These are phyloP conservation scores for Aspergillus biplanus DNA, from an alignment of 495 filamentous ascomycete genomes.

Conservation along the genomic window DNA sequence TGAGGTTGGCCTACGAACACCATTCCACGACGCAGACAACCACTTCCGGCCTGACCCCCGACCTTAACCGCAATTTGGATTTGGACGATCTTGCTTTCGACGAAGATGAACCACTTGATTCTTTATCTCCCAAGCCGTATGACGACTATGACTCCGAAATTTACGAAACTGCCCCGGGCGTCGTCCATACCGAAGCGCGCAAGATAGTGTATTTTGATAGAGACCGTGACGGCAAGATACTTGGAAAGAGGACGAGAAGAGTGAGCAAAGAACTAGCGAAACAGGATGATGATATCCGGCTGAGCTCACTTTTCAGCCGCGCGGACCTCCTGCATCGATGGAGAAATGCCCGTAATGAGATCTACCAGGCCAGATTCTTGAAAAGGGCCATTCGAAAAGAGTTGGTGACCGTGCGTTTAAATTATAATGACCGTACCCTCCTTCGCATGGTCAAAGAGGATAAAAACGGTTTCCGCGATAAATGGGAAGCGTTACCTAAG, in stretches of 20 bases:
- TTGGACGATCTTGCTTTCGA: neutral
- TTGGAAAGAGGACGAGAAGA: neutral
- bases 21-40: neutral
- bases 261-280: constrained; percentile 9
- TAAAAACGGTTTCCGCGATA: constrained; percentile 40
- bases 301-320: constrained; percentile 22
- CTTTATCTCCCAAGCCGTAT: neutral
- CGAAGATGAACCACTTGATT: neutral
- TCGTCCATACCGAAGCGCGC: neutral
- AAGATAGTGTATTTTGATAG: constrained; percentile 4
- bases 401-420: constrained; percentile 20
- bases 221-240: neutral
- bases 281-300: constrained; percentile 17
- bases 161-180: neutral
- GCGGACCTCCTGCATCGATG: constrained; percentile 17
- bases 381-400: constrained; percentile 22
- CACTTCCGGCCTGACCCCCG: neutral
- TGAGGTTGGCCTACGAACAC: neutral
- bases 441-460: constrained; percentile 30
- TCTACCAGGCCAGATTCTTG: constrained; percentile 34
- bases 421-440: constrained; percentile 24
- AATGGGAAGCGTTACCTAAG: constrained; percentile 42
- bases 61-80: neutral
- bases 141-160: neutral
- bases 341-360: constrained; percentile 29